Evolutionary conservation across 345 rosid genomes (phyloP).

Genomic region (Camelina neglecta): DNA sequence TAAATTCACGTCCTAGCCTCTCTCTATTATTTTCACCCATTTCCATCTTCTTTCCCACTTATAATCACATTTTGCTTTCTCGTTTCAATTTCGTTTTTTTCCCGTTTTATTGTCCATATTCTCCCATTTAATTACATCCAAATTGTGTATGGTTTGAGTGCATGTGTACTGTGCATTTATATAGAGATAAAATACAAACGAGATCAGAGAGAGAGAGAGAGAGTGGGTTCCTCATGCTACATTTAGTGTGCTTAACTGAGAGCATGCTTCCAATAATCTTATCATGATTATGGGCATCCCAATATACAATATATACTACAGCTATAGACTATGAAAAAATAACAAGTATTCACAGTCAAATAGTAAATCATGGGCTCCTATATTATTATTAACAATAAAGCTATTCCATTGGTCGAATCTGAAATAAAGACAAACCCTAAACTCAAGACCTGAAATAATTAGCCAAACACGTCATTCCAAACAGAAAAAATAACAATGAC

Average conservation of each 20-base stretch:
- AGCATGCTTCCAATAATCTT: slow-evolving; percentile 28
- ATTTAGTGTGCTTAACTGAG: slow-evolving; percentile 14
- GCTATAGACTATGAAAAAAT: background rate
- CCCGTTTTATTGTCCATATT: slow-evolving; percentile 24
- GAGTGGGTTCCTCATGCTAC: slow-evolving; percentile 41
- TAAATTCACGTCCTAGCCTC: background rate
- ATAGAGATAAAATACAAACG: background rate
- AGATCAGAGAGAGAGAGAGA: background rate
- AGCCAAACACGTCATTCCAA: slow-evolving; percentile 39
- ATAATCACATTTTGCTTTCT: background rate
- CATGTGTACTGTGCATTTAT: background rate
- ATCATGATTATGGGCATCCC: slow-evolving; percentile 33
- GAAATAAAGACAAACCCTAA: slow-evolving; percentile 33
- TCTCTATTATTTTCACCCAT: slow-evolving; percentile 20
- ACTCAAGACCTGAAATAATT: slow-evolving; percentile 34
- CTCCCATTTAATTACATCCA: slow-evolving; percentile 1
- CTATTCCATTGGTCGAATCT: slow-evolving; percentile 28
- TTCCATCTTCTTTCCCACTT: slow-evolving; percentile 6
- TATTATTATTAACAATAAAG: slow-evolving; percentile 1
- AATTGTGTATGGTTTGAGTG: background rate
- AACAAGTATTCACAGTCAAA: background rate
- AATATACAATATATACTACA: background rate
- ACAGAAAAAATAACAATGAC: background rate
- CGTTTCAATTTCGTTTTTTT: slow-evolving; percentile 4
- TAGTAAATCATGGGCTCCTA: slow-evolving; percentile 21